Evolutionary conservation across 192 early-diverging fungal species (phyloP).

Genomic region (Coemansia sp.): DNA sequence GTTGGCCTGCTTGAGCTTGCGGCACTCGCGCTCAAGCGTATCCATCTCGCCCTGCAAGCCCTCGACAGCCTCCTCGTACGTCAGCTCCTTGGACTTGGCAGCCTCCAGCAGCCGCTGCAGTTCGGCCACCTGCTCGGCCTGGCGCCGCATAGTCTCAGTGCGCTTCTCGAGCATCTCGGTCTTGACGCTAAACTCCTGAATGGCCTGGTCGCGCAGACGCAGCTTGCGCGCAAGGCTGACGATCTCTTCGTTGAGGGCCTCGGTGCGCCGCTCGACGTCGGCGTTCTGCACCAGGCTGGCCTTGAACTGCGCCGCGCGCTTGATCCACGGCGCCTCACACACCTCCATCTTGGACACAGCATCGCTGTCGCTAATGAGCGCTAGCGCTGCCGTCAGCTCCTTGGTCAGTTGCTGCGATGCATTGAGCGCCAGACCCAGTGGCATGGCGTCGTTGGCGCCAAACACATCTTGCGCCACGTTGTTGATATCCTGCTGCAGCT

Average conservation of each 20-base stretch:
- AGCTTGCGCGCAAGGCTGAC: slow-evolving; percentile 76
- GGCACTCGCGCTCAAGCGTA: slow-evolving; percentile 68
- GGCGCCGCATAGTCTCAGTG: slow-evolving; percentile 67
- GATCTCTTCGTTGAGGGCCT: slow-evolving; percentile 78
- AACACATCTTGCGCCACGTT: slow-evolving; percentile 44
- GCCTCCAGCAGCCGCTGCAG: slow-evolving; percentile 65
- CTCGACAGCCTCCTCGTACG: slow-evolving; percentile 75
- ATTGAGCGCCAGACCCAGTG: slow-evolving; percentile 23
- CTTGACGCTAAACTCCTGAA: slow-evolving; percentile 76
- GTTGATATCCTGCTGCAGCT: slow-evolving; percentile 21
- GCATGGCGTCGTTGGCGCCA: slow-evolving; percentile 22
- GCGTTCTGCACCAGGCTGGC: slow-evolving; percentile 77
- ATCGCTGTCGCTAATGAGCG: slow-evolving; percentile 15
- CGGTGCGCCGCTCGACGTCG: slow-evolving; percentile 77
- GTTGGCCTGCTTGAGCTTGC: slow-evolving; percentile 55
- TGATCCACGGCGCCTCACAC: slow-evolving; percentile 74
- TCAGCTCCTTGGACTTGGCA: slow-evolving; percentile 62
- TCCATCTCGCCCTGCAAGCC: slow-evolving; percentile 72
- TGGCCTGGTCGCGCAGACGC: slow-evolving; percentile 78
- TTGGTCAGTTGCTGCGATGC: slow-evolving; percentile 25
- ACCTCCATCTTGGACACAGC: slow-evolving; percentile 1
- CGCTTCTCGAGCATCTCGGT: slow-evolving; percentile 85
- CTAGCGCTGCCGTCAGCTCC: slow-evolving; percentile 22
- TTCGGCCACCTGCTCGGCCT: slow-evolving; percentile 63
- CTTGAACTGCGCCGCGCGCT: slow-evolving; percentile 80